phyloP scores from a whole-genome alignment of 1,284 basidiomycete species.

The Bjerkandera adusta region DNA sequence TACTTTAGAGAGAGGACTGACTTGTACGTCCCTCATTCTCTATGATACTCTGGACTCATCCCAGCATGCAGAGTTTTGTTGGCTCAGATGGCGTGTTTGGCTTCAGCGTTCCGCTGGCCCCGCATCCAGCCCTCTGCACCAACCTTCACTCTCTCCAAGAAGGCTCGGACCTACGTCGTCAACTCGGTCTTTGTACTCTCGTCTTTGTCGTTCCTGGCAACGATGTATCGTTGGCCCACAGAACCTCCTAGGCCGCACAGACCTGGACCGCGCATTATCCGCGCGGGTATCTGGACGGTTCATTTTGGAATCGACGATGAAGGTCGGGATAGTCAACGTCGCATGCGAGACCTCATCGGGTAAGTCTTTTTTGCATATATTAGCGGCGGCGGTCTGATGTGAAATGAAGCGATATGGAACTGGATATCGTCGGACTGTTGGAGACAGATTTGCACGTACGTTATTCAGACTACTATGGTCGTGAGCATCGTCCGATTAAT shows the following conservation, averaged over 20 bases:
- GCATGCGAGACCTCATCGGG: constrained; percentile 74
- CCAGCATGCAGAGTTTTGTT: constrained; percentile 43
- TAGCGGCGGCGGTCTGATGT: neutral
- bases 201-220: constrained; percentile 48
- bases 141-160: constrained; percentile 30
- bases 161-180: neutral
- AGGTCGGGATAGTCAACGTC: constrained; percentile 80
- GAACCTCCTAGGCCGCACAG: constrained; percentile 57
- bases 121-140: constrained; percentile 30
- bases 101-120: constrained; percentile 45
- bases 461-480: constrained; percentile 10
- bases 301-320: constrained; percentile 87
- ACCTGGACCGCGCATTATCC: constrained; percentile 67
- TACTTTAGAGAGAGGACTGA: constrained; percentile 83
- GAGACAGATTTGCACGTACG: constrained; percentile 87
- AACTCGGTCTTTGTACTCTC: constrained; percentile 17
- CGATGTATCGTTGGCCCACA: constrained; percentile 51
- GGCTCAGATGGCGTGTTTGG: constrained; percentile 48
- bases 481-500: constrained; percentile 6
- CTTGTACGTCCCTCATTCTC: constrained; percentile 38
- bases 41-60: neutral
- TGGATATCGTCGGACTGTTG: constrained; percentile 81
- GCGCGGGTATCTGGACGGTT: constrained; percentile 92
- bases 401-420: constrained; percentile 64
- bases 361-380: constrained; percentile 26